phyloP scores from a whole-genome alignment of 441 rosid species.

The Adansonia grandidieri region DNA sequence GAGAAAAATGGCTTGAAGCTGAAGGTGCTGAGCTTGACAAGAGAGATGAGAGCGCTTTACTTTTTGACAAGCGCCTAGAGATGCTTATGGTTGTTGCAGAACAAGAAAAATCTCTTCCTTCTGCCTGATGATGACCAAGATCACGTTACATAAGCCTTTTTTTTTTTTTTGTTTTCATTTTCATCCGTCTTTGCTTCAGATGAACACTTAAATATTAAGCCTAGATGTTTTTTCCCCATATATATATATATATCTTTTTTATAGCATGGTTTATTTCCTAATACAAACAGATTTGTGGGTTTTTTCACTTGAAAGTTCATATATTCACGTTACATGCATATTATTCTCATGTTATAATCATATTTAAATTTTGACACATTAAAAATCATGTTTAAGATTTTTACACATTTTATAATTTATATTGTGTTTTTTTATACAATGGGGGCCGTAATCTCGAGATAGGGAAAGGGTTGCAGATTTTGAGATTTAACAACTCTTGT shows the following conservation, averaged over 20 bases:
- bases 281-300: not conserved
- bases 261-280: not conserved
- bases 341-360: no score
- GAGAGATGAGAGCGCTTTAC: conserved; percentile 92
- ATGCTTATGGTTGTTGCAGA: conserved; percentile 84
- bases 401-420: no score
- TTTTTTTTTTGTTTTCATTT: not conserved
- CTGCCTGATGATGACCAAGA: conserved; percentile 35
- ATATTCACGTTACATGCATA: no score
- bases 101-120: conserved; percentile 53
- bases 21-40: conserved; percentile 93
- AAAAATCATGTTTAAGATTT: no score
- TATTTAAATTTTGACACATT: no score
- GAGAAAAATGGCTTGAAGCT: conserved; percentile 98
- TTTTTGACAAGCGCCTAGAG: conserved; percentile 89
- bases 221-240: not conserved
- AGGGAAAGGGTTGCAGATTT: no score
- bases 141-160: conserved; percentile 29
- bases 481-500: no score
- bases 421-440: no score
- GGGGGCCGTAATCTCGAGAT: no score
- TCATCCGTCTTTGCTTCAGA: not conserved
- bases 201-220: not conserved
- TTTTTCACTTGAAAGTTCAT: not conserved
- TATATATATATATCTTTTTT: not conserved